Percentiles rank a stretch among this genome's conserved stretches.
phyloP scores from a whole-genome alignment of 2,329 filamentous ascomycete genomes.

The Pseudogymnoascus destructans region DNA sequence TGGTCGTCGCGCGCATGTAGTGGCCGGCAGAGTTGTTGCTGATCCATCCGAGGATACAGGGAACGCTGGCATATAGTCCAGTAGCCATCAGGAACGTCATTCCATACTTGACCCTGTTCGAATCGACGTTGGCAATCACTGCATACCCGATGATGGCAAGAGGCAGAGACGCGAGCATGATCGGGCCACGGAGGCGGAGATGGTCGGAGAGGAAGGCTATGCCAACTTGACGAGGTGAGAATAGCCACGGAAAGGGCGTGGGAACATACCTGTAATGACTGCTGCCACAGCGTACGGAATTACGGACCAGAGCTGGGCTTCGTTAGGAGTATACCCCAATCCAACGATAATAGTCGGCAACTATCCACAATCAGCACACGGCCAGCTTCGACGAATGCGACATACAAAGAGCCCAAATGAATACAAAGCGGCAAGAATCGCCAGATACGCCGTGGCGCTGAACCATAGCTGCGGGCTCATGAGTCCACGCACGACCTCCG shows the following conservation, averaged over 20 bases:
- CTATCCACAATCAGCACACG: conserved; percentile 23
- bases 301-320: conserved; percentile 51
- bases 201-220: conserved; percentile 47
- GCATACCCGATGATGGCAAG: conserved; percentile 54
- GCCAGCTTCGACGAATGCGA: conserved; percentile 5
- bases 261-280: conserved; percentile 35
- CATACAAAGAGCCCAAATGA: conserved; percentile 40
- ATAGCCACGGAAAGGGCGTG: not conserved
- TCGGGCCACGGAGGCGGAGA: conserved; percentile 42
- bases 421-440: conserved; percentile 23
- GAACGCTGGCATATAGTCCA: conserved; percentile 35
- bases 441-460: conserved; percentile 36
- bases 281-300: conserved; percentile 56
- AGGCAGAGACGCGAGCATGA: conserved; percentile 51
- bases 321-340: conserved; percentile 35
- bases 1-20: conserved; percentile 56
- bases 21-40: conserved; percentile 48
- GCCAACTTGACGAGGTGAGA: conserved; percentile 27
- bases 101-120: conserved; percentile 33
- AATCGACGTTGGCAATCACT: conserved; percentile 41
- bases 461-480: conserved; percentile 50
- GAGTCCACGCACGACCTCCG: conserved; percentile 48
- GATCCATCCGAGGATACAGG: conserved; percentile 41
- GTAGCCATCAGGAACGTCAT: conserved; percentile 35
- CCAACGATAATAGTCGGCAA: conserved; percentile 48